Percentiles rank a stretch among this genome's conserved stretches.
These are phyloP conservation scores for Leccinum subtestaceum DNA, from an alignment of 768 basidiomycete genomes.

Conservation along the genomic window DNA sequence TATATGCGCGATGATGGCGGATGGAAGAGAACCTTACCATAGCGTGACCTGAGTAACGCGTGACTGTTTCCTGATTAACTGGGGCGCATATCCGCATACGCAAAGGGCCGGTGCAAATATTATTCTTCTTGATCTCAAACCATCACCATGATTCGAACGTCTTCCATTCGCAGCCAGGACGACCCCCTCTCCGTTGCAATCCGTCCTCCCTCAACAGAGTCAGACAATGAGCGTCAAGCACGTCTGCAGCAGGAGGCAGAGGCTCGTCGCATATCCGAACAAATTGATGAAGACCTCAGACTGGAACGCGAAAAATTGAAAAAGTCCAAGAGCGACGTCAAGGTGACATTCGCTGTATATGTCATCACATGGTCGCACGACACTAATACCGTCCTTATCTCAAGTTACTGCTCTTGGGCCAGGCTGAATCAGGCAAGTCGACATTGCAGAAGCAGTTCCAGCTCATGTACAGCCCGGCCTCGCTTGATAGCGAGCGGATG, in stretches of 20 bases:
- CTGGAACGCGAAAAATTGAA: slow-evolving; percentile 63
- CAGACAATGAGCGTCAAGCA: slow-evolving; percentile 56
- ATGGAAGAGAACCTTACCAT: slow-evolving; percentile 29
- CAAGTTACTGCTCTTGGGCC: slow-evolving; percentile 71
- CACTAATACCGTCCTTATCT: slow-evolving; percentile 20
- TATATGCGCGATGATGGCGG: slow-evolving; percentile 24
- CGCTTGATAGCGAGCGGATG: slow-evolving; percentile 63
- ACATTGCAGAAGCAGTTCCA: slow-evolving; percentile 79
- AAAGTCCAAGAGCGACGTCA: slow-evolving; percentile 70
- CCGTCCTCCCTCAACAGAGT: slow-evolving; percentile 63
- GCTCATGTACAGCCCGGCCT: slow-evolving; percentile 74
- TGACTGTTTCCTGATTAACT: slow-evolving; percentile 22
- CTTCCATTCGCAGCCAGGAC: slow-evolving; percentile 71
- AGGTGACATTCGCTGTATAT: slow-evolving; percentile 40
- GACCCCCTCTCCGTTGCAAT: slow-evolving; percentile 72
- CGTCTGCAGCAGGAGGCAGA: slow-evolving; percentile 69
- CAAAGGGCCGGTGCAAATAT: neutral
- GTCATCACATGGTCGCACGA: neutral
- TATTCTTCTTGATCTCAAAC: slow-evolving; percentile 25
- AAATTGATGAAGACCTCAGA: slow-evolving; percentile 78
- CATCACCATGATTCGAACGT: slow-evolving; percentile 57
- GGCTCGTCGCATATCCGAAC: slow-evolving; percentile 72
- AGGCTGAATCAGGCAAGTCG: slow-evolving; percentile 77
- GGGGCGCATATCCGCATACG: neutral
- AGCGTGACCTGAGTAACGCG: slow-evolving; percentile 26